These are phyloP conservation scores for Psidium friedrichsthalianum DNA, from an alignment of 345 rosid species.

Conservation along the genomic window DNA sequence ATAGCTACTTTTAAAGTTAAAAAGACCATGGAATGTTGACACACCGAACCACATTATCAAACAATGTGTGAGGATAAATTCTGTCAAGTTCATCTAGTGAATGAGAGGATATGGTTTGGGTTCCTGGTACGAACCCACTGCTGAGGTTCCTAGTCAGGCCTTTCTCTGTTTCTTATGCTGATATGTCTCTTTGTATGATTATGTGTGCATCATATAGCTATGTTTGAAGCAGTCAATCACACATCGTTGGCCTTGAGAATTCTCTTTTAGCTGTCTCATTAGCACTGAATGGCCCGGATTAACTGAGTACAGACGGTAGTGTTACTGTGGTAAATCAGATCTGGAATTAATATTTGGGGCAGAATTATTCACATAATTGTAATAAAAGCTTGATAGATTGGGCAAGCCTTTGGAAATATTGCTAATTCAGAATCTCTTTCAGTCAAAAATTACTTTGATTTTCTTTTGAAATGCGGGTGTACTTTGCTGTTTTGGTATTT, in stretches of 20 bases:
- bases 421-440: neutral
- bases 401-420: neutral
- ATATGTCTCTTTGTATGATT: neutral
- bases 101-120: neutral
- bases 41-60: neutral
- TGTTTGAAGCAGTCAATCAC: neutral
- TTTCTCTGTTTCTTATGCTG: neutral
- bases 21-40: neutral
- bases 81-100: neutral
- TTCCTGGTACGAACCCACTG: neutral
- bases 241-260: neutral
- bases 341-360: neutral
- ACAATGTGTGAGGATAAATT: neutral
- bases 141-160: neutral
- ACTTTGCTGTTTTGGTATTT: neutral
- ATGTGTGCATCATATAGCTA: neutral
- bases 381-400: neutral
- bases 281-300: neutral
- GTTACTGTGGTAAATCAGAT: neutral
- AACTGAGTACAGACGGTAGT: neutral
- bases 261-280: neutral
- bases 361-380: neutral
- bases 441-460: neutral
- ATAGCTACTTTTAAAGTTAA: neutral
- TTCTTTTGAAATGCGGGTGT: neutral